These are phyloP conservation scores for Kalmusia sp. DNA, from an alignment of 2,329 filamentous ascomycete genomes.

Conservation along the genomic window DNA sequence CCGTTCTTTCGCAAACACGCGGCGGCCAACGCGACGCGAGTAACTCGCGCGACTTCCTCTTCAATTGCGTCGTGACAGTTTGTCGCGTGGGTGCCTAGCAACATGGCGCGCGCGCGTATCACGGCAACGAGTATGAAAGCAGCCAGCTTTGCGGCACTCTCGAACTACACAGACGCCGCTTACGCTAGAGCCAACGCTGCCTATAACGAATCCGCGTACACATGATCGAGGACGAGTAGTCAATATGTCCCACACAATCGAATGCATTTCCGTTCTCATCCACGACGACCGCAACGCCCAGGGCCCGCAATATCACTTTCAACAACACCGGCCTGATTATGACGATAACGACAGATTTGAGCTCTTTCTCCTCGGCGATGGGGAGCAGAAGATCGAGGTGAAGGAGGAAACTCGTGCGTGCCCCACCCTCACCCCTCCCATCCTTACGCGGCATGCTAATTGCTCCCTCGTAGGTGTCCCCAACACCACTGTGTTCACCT, in stretches of 20 bases:
- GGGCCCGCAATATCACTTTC: slow-evolving; percentile 13
- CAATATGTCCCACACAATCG: slow-evolving; percentile 14
- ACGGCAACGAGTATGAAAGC: background rate
- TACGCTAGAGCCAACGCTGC: background rate
- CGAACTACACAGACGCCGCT: background rate
- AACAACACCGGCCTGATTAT: slow-evolving; percentile 19
- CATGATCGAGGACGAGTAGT: background rate
- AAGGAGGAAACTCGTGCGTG: slow-evolving; percentile 84
- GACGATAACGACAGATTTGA: slow-evolving; percentile 73
- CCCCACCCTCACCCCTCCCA: slow-evolving; percentile 7
- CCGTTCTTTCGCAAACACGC: too few species aligned
- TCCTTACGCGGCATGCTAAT: slow-evolving; percentile 2
- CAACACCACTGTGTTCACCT: slow-evolving; percentile 92
- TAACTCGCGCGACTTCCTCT: background rate
- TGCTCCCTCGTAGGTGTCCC: slow-evolving; percentile 71
- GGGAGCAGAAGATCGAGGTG: slow-evolving; percentile 92
- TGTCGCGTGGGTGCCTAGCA: slow-evolving; percentile 4
- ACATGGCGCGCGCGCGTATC: background rate
- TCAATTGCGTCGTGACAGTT: background rate
- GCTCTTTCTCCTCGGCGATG: slow-evolving; percentile 84
- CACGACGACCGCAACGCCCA: slow-evolving; percentile 15
- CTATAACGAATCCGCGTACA: background rate
- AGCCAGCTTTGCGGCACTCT: background rate
- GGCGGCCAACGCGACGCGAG: background rate
- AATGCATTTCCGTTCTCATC: slow-evolving; percentile 13